Evolutionary conservation across 1,284 basidiomycete genomes (phyloP).

Genomic region (Earliella scabrosa): DNA sequence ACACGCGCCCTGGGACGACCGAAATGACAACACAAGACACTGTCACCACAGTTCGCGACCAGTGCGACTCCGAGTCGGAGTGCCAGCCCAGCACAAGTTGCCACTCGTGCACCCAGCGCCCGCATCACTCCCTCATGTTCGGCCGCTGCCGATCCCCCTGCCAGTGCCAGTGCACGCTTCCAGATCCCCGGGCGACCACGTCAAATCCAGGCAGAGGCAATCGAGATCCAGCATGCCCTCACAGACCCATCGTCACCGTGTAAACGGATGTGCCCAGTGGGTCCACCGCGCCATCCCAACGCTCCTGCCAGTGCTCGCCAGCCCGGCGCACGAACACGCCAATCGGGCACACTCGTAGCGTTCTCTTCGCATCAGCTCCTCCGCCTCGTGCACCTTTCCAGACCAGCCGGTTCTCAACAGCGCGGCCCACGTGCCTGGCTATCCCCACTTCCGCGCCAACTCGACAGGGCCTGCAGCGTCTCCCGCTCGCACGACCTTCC

Average conservation of each 20-base stretch:
- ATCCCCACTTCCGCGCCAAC: no score
- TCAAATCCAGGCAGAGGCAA: background rate
- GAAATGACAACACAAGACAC: conserved; percentile 16
- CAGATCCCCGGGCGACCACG: conserved; percentile 1
- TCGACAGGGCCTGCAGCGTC: no score
- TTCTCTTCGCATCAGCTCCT: background rate
- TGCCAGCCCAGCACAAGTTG: no score
- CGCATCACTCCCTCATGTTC: conserved; percentile 3
- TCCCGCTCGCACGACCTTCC: no score
- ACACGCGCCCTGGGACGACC: conserved; percentile 15
- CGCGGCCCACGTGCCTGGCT: conserved; percentile 5
- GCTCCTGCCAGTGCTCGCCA: background rate
- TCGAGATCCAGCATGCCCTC: conserved; percentile 9
- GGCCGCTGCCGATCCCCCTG: conserved; percentile 1
- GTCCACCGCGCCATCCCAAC: no score
- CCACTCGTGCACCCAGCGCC: no score
- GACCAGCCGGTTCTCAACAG: conserved; percentile 4
- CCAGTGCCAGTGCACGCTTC: conserved; percentile 4
- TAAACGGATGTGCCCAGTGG: conserved; percentile 13
- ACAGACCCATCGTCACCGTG: no score
- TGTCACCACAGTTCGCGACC: no score
- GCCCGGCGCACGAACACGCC: no score
- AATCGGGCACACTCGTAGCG: background rate
- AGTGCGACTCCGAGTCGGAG: no score
- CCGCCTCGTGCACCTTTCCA: background rate